Percentiles rank a stretch among this genome's conserved stretches.
These are phyloP conservation scores for Chlorophyllum brunneum DNA, from an alignment of 768 basidiomycete species.

Conservation along the genomic window DNA sequence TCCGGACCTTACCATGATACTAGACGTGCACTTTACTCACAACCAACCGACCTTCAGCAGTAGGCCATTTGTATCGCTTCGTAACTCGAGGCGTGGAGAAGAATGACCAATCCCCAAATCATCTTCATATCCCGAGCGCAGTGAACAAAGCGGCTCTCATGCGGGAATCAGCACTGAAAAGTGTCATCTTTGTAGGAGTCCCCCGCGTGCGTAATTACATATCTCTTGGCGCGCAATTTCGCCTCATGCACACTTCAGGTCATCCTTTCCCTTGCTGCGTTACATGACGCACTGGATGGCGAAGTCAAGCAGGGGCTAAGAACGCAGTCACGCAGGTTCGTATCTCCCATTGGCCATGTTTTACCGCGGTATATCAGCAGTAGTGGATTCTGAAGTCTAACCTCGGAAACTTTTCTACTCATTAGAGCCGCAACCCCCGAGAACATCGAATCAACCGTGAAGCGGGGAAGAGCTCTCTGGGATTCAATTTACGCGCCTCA, in stretches of 20 bases:
- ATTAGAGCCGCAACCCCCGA: conserved; percentile 54
- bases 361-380: conserved; percentile 13
- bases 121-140: conserved; percentile 48
- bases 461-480: conserved; percentile 74
- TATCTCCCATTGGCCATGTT: conserved; percentile 13
- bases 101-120: conserved; percentile 31
- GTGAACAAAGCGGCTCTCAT: conserved; percentile 78
- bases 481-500: conserved; percentile 86
- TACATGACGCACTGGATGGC: conserved; percentile 74
- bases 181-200: conserved; percentile 84
- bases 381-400: conserved; percentile 11
- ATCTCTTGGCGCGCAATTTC: not conserved
- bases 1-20: conserved; percentile 18
- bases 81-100: conserved; percentile 46
- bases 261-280: conserved; percentile 75
- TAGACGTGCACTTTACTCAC: conserved; percentile 84
- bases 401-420: conserved; percentile 18
- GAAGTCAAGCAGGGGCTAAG: conserved; percentile 74
- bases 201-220: conserved; percentile 58
- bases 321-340: conserved; percentile 61
- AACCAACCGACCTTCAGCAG: conserved; percentile 72
- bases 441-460: conserved; percentile 65
- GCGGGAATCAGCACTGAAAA: conserved; percentile 87
- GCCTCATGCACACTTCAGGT: conserved; percentile 43
- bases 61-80: conserved; percentile 81